Evolutionary conservation across 2,329 filamentous ascomycete species (phyloP).

Genomic region (Thelonectria olida): DNA sequence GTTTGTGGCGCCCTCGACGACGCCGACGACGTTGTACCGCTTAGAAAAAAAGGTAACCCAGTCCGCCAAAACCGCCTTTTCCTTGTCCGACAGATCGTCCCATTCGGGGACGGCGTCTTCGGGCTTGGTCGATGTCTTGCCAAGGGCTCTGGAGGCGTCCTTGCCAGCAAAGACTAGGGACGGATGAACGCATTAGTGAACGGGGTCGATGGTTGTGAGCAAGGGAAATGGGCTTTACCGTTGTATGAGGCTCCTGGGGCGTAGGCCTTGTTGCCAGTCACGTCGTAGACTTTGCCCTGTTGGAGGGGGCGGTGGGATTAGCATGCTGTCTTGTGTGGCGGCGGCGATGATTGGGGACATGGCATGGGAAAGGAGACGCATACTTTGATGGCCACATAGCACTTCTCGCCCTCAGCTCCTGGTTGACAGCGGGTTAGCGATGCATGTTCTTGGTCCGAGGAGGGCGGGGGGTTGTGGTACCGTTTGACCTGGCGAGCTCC

Average conservation of each 20-base stretch:
- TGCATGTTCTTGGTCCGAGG: not conserved
- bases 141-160: constrained; percentile 92
- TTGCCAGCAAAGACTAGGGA: constrained; percentile 89
- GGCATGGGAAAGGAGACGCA: constrained; percentile 11
- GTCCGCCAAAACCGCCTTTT: constrained; percentile 85
- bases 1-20: constrained; percentile 69
- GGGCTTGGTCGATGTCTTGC: constrained; percentile 82
- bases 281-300: constrained; percentile 93
- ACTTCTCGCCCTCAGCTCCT: constrained; percentile 73
- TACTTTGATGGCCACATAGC: constrained; percentile 77
- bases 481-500: constrained; percentile 82
- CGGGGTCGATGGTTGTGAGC: not conserved
- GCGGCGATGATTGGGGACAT: not conserved
- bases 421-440: constrained; percentile 28
- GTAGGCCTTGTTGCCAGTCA: constrained; percentile 89
- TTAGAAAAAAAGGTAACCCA: constrained; percentile 98
- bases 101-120: constrained; percentile 87
- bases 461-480: constrained; percentile 60
- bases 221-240: constrained; percentile 62
- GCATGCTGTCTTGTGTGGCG: not conserved
- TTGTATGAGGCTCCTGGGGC: constrained; percentile 84
- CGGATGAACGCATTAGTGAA: constrained; percentile 16
- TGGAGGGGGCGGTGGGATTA: not conserved
- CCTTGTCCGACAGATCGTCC: constrained; percentile 83
- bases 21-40: constrained; percentile 89